Evolutionary conservation across 805 yeast species (phyloP), one percentile per base, ranked within the genome.

Genomic region (Candida ulmi): DNA sequence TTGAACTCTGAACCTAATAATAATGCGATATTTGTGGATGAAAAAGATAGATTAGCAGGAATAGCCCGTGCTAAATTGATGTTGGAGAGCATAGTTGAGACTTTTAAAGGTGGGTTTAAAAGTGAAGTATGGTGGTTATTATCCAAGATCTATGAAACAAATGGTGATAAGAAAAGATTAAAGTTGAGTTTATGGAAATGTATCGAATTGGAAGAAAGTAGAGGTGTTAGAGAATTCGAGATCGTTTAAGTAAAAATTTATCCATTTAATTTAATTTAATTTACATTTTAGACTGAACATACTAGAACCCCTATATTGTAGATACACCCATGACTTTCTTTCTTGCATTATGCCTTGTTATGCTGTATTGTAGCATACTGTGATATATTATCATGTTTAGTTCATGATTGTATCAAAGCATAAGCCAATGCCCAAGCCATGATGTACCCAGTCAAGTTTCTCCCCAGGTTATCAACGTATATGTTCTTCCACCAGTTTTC

Each of bases 121-220:
- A 62, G 78, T 8, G 95, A 87, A 57, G 68, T 82, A 11, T 83
- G 90, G 83, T 81, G 77, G 73, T 72, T 72, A 40, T 63, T 85
- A 41, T 74, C 87, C 2, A 60, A 69, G 46, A 70, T 84, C 17
- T 83, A 83, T 55, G 88, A 80, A 45, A 63, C 54, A 19, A 61
- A 73, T 36, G 78, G 74, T 33, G 84, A 80, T 43, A 69, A 69
- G 43, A 60, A 66, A 17, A 58, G 62, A 28, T 67, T 74, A 44
- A 71, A 71, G 24, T 53, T 65, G 19, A 65, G 80, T 8, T 62
- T 84, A 41, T 74, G 87, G 80, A 73, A 65, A 49, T 72, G 84
- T 57, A 73, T 85, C 11, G 78, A 75, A 47, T 65, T 80, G 45
- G 87, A 80, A 51, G 83, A 79, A 47, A 53, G 55, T 6, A 66